Base-by-base conservation (phyloP, 768 basidiomycete genomes). In the Auricularia cornea region DNA sequence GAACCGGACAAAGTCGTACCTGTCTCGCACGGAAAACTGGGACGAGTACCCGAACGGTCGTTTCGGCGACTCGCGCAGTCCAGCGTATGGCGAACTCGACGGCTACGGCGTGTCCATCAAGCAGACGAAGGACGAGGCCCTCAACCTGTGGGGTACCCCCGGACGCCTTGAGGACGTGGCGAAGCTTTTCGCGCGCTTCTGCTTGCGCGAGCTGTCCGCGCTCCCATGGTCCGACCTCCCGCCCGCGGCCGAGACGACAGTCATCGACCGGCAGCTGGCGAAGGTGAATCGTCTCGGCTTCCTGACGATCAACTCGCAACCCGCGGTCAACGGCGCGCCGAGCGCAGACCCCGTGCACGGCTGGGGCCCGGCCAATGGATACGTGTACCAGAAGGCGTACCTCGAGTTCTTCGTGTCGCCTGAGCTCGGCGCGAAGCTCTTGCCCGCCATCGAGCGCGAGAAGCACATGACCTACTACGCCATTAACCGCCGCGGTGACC, bases 31-130 rank as follows among this genome's bases (percentile, higher is more conserved):
- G 16, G 94, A 97, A 72, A 92, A 97, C 71, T 99, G 97, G 97
- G 97, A 99, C 72, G 96, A 98, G 73, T 98, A 97, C 74, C 97
- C 97, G 59, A 99, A 99, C 73, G 97, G 97, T 62, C 92, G 97
- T 68, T 99, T 96, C 71, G 97, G 97, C 69, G 97, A 98, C 77
- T 89, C 95, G 6, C 85, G 97, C 63, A 93, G 90, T 81, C 97
- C 97, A 31, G 97, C 97, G 16, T 99, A 97, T 68, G 97, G 97
- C 70, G 97, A 99, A 76, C 77, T 99, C 62, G 96, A 99, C 71
- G 96, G 96, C 1, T 98, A 96, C 68, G 96, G 96, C 61, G 86
- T 97, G 48, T 92, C 84, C 74, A 84, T 98, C 69, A 94, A 94
- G 73, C 89, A 96, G 70, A 86, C 89, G 40, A 90, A 88, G 75